phyloP scores from a whole-genome alignment of 768 basidiomycete species.

The Rossbeevera mucosa region DNA sequence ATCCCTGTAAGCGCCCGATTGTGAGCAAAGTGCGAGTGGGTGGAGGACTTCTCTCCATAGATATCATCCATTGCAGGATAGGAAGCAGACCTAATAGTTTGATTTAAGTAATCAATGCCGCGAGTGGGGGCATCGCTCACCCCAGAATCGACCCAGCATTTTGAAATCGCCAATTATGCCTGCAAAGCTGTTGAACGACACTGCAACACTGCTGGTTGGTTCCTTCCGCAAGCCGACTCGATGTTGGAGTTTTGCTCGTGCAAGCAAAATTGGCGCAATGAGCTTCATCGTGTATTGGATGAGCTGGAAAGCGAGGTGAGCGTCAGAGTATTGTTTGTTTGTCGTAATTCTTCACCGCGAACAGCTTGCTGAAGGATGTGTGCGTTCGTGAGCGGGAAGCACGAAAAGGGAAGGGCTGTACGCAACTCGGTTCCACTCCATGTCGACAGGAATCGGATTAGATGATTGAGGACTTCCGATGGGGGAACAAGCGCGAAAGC shows the following conservation, averaged over 20 bases:
- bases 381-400: conserved; percentile 9
- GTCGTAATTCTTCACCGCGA: conserved; percentile 45
- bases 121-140: conserved; percentile 37
- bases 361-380: conserved; percentile 54
- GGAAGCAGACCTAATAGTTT: conserved; percentile 60
- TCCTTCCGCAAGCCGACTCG: conserved; percentile 52
- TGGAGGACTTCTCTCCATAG: conserved; percentile 65
- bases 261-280: conserved; percentile 56
- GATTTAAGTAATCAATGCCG: not conserved
- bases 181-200: conserved; percentile 50
- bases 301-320: conserved; percentile 42
- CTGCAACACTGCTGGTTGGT: conserved; percentile 52
- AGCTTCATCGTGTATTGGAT: conserved; percentile 72
- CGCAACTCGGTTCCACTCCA: conserved; percentile 86
- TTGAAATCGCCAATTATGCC: conserved; percentile 61
- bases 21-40: conserved; percentile 67
- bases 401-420: conserved; percentile 21
- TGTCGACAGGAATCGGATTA: conserved; percentile 71
- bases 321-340: not conserved
- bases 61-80: conserved; percentile 75
- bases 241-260: conserved; percentile 67
- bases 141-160: conserved; percentile 76
- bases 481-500: conserved; percentile 54
- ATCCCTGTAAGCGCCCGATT: conserved; percentile 73
- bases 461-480: conserved; percentile 64